These are phyloP conservation scores for Malus hybrid DNA, from an alignment of 331 rosid species.

Conservation along the genomic window DNA sequence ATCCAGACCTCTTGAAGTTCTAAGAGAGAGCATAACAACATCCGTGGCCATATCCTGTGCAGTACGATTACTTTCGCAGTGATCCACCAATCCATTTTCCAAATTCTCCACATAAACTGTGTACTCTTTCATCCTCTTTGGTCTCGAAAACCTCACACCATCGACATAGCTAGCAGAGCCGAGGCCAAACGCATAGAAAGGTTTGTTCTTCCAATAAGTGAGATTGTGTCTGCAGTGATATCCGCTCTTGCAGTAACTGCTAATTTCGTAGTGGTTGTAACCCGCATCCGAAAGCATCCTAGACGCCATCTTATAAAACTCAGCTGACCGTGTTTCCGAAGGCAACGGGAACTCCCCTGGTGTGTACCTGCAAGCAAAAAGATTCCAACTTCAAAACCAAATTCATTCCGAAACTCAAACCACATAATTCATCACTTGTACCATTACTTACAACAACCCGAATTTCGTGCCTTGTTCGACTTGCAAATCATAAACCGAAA, in stretches of 20 bases:
- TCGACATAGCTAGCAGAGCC: constrained; percentile 80
- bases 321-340: constrained; percentile 67
- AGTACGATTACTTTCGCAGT: constrained; percentile 14
- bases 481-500: constrained; percentile 82
- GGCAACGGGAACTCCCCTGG: constrained; percentile 84
- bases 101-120: constrained; percentile 48
- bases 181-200: constrained; percentile 83
- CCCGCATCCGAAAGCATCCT: constrained; percentile 46
- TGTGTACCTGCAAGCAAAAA: constrained; percentile 44
- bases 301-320: constrained; percentile 78
- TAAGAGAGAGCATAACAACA: constrained; percentile 78
- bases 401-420: constrained; percentile 1
- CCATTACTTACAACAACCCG: constrained; percentile 51
- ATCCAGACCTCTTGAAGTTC: constrained; percentile 76
- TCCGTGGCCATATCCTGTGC: constrained; percentile 46
- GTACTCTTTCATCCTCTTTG: constrained; percentile 59
- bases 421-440: not conserved
- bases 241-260: constrained; percentile 80
- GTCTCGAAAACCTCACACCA: constrained; percentile 80
- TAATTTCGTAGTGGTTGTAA: constrained; percentile 78
- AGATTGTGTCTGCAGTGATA: constrained; percentile 78
- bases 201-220: constrained; percentile 75
- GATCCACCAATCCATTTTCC: constrained; percentile 51
- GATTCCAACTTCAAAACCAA: constrained; percentile 11
- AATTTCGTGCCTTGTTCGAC: constrained; percentile 79